These are phyloP conservation scores for Aspergillus texensis DNA, from an alignment of 2,329 filamentous ascomycete species.

Conservation along the genomic window DNA sequence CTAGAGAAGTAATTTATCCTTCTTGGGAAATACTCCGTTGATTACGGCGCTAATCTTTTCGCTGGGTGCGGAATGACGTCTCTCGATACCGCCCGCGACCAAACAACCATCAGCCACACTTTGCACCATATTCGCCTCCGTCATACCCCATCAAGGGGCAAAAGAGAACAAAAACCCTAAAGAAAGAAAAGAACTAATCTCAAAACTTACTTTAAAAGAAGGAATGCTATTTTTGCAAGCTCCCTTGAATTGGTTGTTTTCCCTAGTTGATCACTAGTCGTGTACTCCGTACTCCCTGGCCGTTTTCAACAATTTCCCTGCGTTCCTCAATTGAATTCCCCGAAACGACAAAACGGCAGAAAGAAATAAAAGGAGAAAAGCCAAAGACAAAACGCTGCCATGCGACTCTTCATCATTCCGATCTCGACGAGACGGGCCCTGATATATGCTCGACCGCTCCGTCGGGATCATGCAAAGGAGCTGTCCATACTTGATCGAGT, in stretches of 20 bases:
- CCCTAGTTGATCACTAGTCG: constrained; percentile 25
- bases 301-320: constrained; percentile 6
- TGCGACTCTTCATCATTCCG: constrained; percentile 93
- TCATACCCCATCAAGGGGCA: neutral
- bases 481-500: constrained; percentile 68
- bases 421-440: constrained; percentile 89
- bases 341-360: neutral
- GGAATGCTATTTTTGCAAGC: constrained; percentile 26
- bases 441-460: constrained; percentile 83
- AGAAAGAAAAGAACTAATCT: neutral
- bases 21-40: neutral
- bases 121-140: neutral
- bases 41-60: neutral
- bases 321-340: constrained; percentile 4
- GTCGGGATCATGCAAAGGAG: constrained; percentile 57
- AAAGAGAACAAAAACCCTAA: neutral
- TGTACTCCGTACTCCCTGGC: constrained; percentile 18
- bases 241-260: constrained; percentile 21
- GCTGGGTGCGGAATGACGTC: constrained; percentile 30
- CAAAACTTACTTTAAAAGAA: constrained; percentile 10
- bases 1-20: constrained; percentile 3
- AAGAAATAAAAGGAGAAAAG: constrained; percentile 2
- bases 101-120: neutral
- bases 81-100: constrained; percentile 7
- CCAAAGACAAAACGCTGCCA: constrained; percentile 45